Conservation (phyloP, 2,329 filamentous ascomycete species). For the Phialophora expanda region DNA sequence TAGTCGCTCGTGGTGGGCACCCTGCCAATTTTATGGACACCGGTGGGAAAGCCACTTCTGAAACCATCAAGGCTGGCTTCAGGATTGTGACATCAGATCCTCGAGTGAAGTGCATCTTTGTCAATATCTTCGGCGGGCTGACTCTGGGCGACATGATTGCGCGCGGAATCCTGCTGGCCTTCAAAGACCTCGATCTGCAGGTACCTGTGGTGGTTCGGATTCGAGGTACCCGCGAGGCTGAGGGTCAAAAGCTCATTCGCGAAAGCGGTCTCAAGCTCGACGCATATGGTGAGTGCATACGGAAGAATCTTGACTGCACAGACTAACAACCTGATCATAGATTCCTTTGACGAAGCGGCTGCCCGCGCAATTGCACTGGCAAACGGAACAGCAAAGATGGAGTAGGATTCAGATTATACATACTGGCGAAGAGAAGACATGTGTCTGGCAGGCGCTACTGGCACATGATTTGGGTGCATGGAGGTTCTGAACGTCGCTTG, state of each 20-base stretch:
- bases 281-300: slow-evolving; percentile 71
- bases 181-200: slow-evolving; percentile 68
- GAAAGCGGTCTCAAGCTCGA: slow-evolving; percentile 70
- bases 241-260: slow-evolving; percentile 71
- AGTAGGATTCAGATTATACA: slow-evolving; percentile 10
- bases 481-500: neutral
- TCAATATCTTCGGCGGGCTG: slow-evolving; percentile 73
- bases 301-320: neutral
- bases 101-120: slow-evolving; percentile 73
- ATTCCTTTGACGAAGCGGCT: slow-evolving; percentile 66
- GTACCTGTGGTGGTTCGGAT: slow-evolving; percentile 79
- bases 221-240: slow-evolving; percentile 73
- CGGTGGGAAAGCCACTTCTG: slow-evolving; percentile 82
- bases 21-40: slow-evolving; percentile 89
- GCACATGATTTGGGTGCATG: neutral
- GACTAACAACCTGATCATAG: slow-evolving; percentile 26
- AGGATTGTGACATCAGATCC: slow-evolving; percentile 72
- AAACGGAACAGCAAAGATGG: slow-evolving; percentile 38
- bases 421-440: neutral
- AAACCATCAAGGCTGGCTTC: slow-evolving; percentile 79
- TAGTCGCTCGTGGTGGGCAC: slow-evolving; percentile 68
- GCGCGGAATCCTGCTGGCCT: slow-evolving; percentile 72
- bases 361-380: slow-evolving; percentile 68
- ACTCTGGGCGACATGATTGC: slow-evolving; percentile 84
- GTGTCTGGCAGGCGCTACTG: neutral